These are phyloP conservation scores for Cercospora janseana DNA, from an alignment of 2,329 filamentous ascomycete species.

Conservation along the genomic window DNA sequence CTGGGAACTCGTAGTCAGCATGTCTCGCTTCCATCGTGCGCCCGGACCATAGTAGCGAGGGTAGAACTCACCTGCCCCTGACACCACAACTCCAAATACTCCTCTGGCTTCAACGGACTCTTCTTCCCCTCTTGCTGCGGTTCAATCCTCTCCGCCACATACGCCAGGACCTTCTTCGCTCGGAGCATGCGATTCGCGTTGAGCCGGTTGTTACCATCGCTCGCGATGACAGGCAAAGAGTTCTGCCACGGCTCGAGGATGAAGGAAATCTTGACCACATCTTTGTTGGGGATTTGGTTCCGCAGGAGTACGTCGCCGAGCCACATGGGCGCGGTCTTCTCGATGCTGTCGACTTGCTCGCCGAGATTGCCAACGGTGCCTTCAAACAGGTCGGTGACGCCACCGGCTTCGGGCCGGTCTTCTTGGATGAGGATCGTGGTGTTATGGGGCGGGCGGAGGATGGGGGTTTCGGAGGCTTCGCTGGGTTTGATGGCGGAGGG, in stretches of 20 bases:
- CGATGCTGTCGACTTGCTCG: conserved; percentile 75
- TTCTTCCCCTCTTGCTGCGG: conserved; percentile 46
- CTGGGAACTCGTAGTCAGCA: conserved; percentile 43
- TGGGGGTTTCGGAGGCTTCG: conserved; percentile 69
- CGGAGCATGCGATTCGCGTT: conserved; percentile 97
- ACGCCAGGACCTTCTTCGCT: conserved; percentile 89
- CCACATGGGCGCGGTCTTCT: conserved; percentile 87
- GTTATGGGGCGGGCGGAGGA: conserved; percentile 67
- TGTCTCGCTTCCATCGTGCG: conserved; percentile 10
- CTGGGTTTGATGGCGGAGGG: conserved; percentile 67
- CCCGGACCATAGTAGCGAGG: conserved; percentile 26
- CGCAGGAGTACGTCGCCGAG: conserved; percentile 79
- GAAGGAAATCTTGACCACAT: conserved; percentile 96
- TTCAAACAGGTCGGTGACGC: conserved; percentile 81
- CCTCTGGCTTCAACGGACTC: conserved; percentile 72
- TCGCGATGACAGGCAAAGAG: conserved; percentile 67
- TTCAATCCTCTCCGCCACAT: conserved; percentile 90
- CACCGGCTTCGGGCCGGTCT: conserved; percentile 61
- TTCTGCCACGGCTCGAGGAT: conserved; percentile 79
- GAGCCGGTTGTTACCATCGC: conserved; percentile 80
- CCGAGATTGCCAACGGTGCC: conserved; percentile 79
- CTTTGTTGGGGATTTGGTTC: conserved; percentile 80
- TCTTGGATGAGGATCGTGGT: conserved; percentile 65
- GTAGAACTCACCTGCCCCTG: conserved; percentile 72
- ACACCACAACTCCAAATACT: conserved; percentile 93